Conservation (phyloP, 2,329 filamentous ascomycete genomes). For the Phialocephala subalpina region DNA sequence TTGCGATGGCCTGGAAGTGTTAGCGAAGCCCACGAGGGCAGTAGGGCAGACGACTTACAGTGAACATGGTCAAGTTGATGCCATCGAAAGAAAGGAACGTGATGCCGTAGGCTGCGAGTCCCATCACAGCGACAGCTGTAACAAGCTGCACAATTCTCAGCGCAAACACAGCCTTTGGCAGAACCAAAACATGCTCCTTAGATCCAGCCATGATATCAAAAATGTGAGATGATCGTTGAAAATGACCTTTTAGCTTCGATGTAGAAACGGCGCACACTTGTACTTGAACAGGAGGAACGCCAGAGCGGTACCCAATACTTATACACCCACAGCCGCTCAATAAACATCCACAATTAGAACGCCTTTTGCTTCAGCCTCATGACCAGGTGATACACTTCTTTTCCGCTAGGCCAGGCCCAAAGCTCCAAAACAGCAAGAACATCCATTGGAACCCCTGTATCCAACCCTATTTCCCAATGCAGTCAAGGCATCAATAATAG, state of each 20-base stretch:
- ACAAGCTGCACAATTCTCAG: constrained; percentile 42
- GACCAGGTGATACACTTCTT: constrained; percentile 3
- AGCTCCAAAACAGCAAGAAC: not conserved
- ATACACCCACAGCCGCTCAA: not conserved
- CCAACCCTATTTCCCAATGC: not conserved
- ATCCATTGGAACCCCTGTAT: not conserved
- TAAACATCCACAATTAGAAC: constrained; percentile 1
- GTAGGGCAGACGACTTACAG: constrained; percentile 46
- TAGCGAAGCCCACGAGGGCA: constrained; percentile 21
- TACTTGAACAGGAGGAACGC: not conserved
- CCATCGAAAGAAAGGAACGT: constrained; percentile 43
- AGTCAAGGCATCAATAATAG: not conserved
- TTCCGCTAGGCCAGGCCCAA: not conserved
- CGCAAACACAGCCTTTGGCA: constrained; percentile 18
- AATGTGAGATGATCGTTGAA: not conserved
- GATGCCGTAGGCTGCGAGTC: constrained; percentile 55
- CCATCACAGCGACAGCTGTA: constrained; percentile 54
- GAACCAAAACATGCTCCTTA: constrained; percentile 13
- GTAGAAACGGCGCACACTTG: not conserved
- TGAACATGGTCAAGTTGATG: constrained; percentile 39
- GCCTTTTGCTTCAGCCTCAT: constrained; percentile 4
- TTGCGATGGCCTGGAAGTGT: constrained; percentile 46
- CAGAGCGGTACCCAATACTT: not conserved
- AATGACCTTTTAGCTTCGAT: not conserved
- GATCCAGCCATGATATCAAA: not conserved